phyloP scores from a whole-genome alignment of 2,329 filamentous ascomycete species.

The Nannizzia gypsea region DNA sequence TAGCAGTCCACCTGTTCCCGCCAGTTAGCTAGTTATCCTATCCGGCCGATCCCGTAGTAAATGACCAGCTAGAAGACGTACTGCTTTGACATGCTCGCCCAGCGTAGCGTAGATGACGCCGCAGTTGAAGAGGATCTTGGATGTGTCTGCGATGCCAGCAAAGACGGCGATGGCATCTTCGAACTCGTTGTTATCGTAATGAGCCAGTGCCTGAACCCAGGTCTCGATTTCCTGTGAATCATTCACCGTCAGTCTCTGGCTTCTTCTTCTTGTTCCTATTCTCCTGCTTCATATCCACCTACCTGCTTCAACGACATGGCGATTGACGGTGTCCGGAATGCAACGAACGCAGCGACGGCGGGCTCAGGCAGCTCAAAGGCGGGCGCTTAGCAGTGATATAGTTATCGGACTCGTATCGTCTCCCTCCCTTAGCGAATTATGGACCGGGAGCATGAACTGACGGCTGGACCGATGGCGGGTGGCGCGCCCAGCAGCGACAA shows the following conservation, averaged over 20 bases:
- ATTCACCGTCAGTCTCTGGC: background rate
- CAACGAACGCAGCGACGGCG: background rate
- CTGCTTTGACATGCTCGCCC: constrained; percentile 89
- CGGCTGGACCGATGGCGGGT: background rate
- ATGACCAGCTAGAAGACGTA: constrained; percentile 37
- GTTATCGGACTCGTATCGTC: background rate
- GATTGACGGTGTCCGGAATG: background rate
- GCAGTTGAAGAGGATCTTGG: constrained; percentile 97
- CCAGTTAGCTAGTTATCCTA: too few relatives aligned
- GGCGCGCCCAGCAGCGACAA: background rate
- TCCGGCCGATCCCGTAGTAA: background rate
- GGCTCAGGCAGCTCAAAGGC: background rate
- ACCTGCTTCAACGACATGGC: constrained; percentile 19
- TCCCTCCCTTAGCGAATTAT: too few relatives aligned
- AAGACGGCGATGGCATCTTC: constrained; percentile 78
- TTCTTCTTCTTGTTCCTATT: too few relatives aligned
- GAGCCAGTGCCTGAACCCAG: constrained; percentile 81
- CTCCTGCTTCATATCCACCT: background rate
- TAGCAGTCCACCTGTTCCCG: constrained; percentile 75
- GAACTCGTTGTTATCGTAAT: constrained; percentile 96
- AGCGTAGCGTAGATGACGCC: constrained; percentile 95
- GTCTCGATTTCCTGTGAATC: constrained; percentile 98
- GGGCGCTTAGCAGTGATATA: constrained; percentile 1
- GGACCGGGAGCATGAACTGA: background rate
- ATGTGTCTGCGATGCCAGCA: constrained; percentile 80